phyloP scores from a whole-genome alignment of 371 early-diverging fungal species.

The Zopfochytrium polystomum region DNA sequence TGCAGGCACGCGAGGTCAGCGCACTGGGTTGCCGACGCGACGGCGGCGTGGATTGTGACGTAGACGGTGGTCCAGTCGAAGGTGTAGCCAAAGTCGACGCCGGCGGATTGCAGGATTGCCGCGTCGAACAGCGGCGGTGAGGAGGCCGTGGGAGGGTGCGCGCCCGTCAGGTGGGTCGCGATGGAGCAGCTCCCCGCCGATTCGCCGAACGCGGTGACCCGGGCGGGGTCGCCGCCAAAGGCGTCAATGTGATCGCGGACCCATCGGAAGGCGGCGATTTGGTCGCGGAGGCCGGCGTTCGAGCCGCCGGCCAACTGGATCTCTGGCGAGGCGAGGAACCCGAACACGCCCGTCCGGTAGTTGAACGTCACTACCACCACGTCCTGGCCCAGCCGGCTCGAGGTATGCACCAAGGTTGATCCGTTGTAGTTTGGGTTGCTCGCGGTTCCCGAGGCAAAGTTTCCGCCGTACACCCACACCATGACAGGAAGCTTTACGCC shows the following conservation, averaged over 20 bases:
- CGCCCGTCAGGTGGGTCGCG: background rate
- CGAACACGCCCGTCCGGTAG: constrained; percentile 32
- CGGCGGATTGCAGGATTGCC: background rate
- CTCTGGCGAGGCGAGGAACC: constrained; percentile 29
- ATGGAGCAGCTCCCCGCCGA: constrained; percentile 35
- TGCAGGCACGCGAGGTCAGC: background rate
- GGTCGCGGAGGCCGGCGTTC: constrained; percentile 49
- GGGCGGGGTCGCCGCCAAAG: constrained; percentile 48
- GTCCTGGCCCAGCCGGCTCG: background rate
- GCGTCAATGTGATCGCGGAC: constrained; percentile 43
- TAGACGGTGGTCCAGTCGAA: constrained; percentile 1
- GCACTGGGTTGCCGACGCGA: background rate
- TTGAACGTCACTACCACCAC: constrained; percentile 39
- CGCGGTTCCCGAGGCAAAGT: background rate
- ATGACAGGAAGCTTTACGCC: background rate
- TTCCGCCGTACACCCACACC: background rate
- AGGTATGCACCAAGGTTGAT: constrained; percentile 12
- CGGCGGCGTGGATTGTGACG: background rate
- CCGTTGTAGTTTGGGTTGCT: background rate
- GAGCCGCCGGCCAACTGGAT: constrained; percentile 2
- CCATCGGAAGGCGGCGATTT: constrained; percentile 47
- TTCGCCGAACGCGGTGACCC: constrained; percentile 46
- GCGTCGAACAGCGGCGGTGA: background rate
- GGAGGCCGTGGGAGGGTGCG: background rate
- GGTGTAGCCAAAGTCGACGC: background rate